phyloP scores from a whole-genome alignment of 257 asterid species.

The Nicotiana paniculata region DNA sequence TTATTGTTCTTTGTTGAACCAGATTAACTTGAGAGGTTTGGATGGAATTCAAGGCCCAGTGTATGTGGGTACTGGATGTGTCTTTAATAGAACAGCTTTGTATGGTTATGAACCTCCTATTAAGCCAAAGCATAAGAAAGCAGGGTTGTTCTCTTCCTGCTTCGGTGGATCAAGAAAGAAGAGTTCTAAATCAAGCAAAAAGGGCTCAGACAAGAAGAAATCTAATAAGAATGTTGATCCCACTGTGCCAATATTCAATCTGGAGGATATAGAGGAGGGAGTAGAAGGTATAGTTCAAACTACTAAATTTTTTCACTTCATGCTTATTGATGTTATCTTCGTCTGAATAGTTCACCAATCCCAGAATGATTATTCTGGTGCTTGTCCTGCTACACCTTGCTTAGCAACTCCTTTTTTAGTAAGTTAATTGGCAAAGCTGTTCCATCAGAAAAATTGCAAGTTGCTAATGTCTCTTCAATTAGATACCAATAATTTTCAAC shows the following conservation, averaged over 20 bases:
- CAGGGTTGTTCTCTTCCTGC: slow-evolving; percentile 58
- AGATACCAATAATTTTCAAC: background rate
- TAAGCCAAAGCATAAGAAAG: slow-evolving; percentile 71
- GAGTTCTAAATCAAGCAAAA: slow-evolving; percentile 67
- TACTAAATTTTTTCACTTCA: background rate
- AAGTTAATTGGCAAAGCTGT: background rate
- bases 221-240: slow-evolving; percentile 88
- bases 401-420: background rate
- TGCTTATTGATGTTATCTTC: background rate
- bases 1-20: slow-evolving; percentile 16
- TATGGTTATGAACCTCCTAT: slow-evolving; percentile 91
- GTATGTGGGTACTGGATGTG: slow-evolving; percentile 97
- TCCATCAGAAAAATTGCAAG: background rate
- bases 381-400: background rate
- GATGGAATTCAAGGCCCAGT: slow-evolving; percentile 99
- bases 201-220: slow-evolving; percentile 88
- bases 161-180: slow-evolving; percentile 75
- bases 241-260: slow-evolving; percentile 86
- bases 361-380: background rate
- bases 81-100: slow-evolving; percentile 86
- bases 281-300: slow-evolving; percentile 69
- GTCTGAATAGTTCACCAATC: background rate
- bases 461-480: background rate
- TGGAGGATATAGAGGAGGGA: slow-evolving; percentile 98
- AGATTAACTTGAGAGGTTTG: slow-evolving; percentile 95